Evolutionary conservation across 192 early-diverging fungal genomes (phyloP).

Genomic region (Spizellomyces sp.): DNA sequence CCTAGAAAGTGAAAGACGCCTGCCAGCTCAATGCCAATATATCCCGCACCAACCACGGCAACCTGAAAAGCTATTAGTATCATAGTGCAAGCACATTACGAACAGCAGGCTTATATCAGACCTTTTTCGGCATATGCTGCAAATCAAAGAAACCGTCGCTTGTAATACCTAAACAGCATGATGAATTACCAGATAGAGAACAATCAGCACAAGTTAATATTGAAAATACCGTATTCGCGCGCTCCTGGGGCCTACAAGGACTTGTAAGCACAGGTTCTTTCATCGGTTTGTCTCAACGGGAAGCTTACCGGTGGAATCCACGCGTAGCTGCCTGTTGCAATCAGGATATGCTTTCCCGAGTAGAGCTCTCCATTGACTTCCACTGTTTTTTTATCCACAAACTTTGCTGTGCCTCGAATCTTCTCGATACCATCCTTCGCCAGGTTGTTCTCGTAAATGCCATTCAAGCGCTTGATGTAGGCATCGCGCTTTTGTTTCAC

Average conservation of each 20-base stretch:
- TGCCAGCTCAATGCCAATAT: constrained; percentile 96
- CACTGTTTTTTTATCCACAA: constrained; percentile 75
- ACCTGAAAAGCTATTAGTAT: constrained; percentile 29
- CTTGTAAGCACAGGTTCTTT: background rate
- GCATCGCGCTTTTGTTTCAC: constrained; percentile 93
- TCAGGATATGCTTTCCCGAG: constrained; percentile 78
- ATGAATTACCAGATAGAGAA: background rate
- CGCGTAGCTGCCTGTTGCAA: constrained; percentile 74
- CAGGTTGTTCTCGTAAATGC: constrained; percentile 93
- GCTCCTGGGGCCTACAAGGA: constrained; percentile 67
- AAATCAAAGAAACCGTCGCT: constrained; percentile 97
- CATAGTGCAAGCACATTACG: too few species aligned
- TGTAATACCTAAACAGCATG: constrained; percentile 69
- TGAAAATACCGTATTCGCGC: constrained; percentile 47
- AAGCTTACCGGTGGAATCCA: constrained; percentile 61
- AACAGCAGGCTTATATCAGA: constrained; percentile 42
- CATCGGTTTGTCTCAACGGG: background rate
- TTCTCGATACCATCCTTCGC: constrained; percentile 83
- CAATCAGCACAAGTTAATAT: background rate
- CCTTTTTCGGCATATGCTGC: constrained; percentile 85
- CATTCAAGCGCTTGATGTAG: constrained; percentile 95
- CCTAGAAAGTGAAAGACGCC: constrained; percentile 93
- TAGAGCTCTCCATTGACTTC: constrained; percentile 55
- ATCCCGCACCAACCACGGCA: constrained; percentile 48
- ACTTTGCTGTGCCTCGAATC: constrained; percentile 82